These are phyloP conservation scores for Tetracladium maxilliforme DNA, from an alignment of 2,329 filamentous ascomycete genomes.

Conservation along the genomic window DNA sequence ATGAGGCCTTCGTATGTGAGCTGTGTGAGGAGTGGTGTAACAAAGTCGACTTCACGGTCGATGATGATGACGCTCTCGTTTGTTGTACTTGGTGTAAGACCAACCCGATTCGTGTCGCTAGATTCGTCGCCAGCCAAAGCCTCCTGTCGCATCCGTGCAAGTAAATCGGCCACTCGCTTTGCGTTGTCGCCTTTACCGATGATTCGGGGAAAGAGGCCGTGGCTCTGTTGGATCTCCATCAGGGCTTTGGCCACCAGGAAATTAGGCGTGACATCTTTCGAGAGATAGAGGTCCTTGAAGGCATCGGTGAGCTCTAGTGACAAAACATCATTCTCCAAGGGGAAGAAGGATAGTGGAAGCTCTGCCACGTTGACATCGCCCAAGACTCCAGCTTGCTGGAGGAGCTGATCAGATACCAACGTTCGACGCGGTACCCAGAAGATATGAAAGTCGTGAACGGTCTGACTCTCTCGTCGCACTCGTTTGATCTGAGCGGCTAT, in stretches of 20 bases:
- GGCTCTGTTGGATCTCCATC: constrained; percentile 83
- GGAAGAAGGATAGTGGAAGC: constrained; percentile 79
- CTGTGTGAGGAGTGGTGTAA: constrained; percentile 83
- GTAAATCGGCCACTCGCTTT: constrained; percentile 71
- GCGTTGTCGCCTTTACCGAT: constrained; percentile 94
- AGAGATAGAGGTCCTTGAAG: constrained; percentile 76
- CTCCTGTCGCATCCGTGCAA: constrained; percentile 86
- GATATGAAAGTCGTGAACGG: constrained; percentile 89
- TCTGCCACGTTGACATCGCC: constrained; percentile 85
- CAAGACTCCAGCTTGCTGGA: constrained; percentile 85
- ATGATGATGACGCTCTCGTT: constrained; percentile 90
- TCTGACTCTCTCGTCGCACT: constrained; percentile 73
- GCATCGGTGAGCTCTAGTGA: constrained; percentile 82
- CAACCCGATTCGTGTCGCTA: constrained; percentile 42
- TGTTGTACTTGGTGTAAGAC: constrained; percentile 70
- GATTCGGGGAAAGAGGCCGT: constrained; percentile 88
- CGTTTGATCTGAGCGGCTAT: constrained; percentile 92
- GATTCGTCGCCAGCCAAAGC: constrained; percentile 65
- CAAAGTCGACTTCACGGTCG: constrained; percentile 87
- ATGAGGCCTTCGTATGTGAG: constrained; percentile 93
- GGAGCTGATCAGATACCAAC: constrained; percentile 74
- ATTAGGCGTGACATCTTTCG: constrained; percentile 81
- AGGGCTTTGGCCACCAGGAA: constrained; percentile 81
- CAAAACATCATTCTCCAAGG: constrained; percentile 78
- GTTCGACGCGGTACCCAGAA: constrained; percentile 93